phyloP scores from a whole-genome alignment of 805 yeast genomes.

The Candida gorgasii region DNA sequence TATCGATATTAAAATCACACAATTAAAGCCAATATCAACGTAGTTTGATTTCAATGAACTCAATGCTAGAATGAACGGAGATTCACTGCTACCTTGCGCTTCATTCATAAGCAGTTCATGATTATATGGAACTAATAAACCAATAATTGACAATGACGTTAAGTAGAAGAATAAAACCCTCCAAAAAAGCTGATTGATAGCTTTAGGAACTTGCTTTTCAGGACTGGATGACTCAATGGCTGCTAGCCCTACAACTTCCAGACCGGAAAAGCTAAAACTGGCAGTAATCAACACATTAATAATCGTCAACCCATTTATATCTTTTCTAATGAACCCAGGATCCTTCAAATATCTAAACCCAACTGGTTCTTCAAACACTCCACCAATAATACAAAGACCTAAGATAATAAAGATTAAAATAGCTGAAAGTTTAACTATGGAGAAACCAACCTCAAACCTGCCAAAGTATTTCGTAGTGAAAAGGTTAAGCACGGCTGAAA shows the following conservation, averaged over 20 bases:
- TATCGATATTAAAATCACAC: slow-evolving; percentile 62
- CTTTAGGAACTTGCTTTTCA: slow-evolving; percentile 62
- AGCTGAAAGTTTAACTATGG: slow-evolving; percentile 64
- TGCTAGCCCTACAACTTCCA: slow-evolving; percentile 71
- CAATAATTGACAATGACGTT: slow-evolving; percentile 63
- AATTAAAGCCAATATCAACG: slow-evolving; percentile 69
- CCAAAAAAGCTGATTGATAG: slow-evolving; percentile 65
- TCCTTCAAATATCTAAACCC: slow-evolving; percentile 80
- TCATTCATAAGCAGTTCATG: slow-evolving; percentile 42
- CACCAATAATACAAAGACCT: slow-evolving; percentile 69
- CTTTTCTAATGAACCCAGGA: slow-evolving; percentile 60
- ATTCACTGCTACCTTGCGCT: slow-evolving; percentile 41
- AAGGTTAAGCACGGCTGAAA: slow-evolving; percentile 53
- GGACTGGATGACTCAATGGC: slow-evolving; percentile 76
- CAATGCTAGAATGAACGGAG: slow-evolving; percentile 76
- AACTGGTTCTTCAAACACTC: slow-evolving; percentile 65
- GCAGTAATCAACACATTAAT: slow-evolving; percentile 58
- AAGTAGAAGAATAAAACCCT: slow-evolving; percentile 69
- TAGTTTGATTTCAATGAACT: slow-evolving; percentile 61
- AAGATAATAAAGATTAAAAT: slow-evolving; percentile 67
- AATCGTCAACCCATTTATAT: slow-evolving; percentile 46
- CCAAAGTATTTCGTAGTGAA: slow-evolving; percentile 72
- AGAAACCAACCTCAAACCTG: slow-evolving; percentile 74
- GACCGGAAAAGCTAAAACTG: slow-evolving; percentile 80
- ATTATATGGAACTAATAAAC: slow-evolving; percentile 66